phyloP scores from a whole-genome alignment of 805 yeast genomes.

The Wickerhamiella australiensis region DNA sequence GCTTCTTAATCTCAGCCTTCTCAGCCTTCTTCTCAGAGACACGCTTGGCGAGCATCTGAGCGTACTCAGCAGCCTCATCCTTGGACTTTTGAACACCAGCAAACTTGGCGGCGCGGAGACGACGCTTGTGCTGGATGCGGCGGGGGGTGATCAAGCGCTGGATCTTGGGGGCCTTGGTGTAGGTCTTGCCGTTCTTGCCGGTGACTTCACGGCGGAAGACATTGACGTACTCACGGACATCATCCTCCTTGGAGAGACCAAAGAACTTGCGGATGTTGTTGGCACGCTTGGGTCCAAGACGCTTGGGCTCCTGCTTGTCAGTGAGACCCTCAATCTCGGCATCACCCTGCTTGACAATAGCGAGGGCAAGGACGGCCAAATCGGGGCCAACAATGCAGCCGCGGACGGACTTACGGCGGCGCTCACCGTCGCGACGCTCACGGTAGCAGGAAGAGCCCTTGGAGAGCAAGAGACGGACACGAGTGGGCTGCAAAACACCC shows the following conservation, averaged over 20 bases:
- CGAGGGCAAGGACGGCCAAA: conserved; percentile 87
- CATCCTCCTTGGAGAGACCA: conserved; percentile 91
- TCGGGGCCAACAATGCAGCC: conserved; percentile 98
- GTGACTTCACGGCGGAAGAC: conserved; percentile 88
- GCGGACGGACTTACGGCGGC: conserved; percentile 99
- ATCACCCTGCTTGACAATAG: conserved; percentile 96
- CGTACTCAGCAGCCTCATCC: conserved; percentile 99
- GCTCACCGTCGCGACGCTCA: conserved; percentile 98
- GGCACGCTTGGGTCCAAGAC: conserved; percentile 99
- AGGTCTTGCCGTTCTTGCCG: conserved; percentile 89
- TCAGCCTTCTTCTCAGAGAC: conserved; percentile 97
- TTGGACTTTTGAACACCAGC: conserved; percentile 97
- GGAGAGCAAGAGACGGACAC: conserved; percentile 90
- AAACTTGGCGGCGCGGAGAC: conserved; percentile 82
- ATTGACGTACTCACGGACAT: conserved; percentile 71
- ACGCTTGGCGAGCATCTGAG: conserved; percentile 96
- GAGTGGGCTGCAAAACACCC: conserved; percentile 99
- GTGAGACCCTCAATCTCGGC: conserved; percentile 91
- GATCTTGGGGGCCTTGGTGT: conserved; percentile 99
- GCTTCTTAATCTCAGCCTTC: conserved; percentile 97
- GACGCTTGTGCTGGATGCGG: conserved; percentile 98
- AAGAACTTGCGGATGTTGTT: conserved; percentile 99
- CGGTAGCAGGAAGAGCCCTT: conserved; percentile 98
- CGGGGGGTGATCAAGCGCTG: conserved; percentile 99
- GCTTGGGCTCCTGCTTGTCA: conserved; percentile 89